phyloP scores from a whole-genome alignment of 176 grass and related monocot genomes.

The Raddia distichophylla region DNA sequence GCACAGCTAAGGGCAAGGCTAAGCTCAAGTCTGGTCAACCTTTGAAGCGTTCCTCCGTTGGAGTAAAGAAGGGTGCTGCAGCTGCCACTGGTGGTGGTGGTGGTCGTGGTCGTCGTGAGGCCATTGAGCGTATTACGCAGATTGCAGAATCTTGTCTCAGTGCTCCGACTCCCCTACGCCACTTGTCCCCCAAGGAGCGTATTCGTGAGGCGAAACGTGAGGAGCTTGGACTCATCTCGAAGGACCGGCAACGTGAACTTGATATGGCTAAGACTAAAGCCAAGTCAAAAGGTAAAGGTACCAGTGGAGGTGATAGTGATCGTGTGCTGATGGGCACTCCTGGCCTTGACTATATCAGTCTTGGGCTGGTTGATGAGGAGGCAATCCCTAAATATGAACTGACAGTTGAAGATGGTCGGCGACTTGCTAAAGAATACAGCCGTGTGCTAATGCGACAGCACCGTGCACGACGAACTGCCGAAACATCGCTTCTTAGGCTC shows the following conservation, averaged over 20 bases:
- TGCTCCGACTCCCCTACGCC: slow-evolving; percentile 61
- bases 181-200: slow-evolving; percentile 60
- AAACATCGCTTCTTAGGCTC: slow-evolving; percentile 59
- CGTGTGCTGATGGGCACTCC: slow-evolving; percentile 68
- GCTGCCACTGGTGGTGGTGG: slow-evolving; percentile 36
- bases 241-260: slow-evolving; percentile 80
- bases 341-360: slow-evolving; percentile 74
- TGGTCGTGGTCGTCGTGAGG: slow-evolving; percentile 52
- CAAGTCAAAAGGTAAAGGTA: slow-evolving; percentile 41
- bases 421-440: slow-evolving; percentile 81
- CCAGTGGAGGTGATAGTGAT: slow-evolving; percentile 37
- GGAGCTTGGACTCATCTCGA: slow-evolving; percentile 81
- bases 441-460: slow-evolving; percentile 77
- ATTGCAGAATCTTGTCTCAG: slow-evolving; percentile 75
- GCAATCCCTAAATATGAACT: slow-evolving; percentile 80
- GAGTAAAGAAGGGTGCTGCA: slow-evolving; percentile 47
- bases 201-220: slow-evolving; percentile 77
- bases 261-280: slow-evolving; percentile 69
- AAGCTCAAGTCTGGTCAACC: slow-evolving; percentile 62
- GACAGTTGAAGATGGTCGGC: slow-evolving; percentile 73
- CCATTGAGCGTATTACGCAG: slow-evolving; percentile 55
- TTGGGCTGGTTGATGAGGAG: slow-evolving; percentile 84
- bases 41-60: slow-evolving; percentile 56
- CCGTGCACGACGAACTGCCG: slow-evolving; percentile 69
- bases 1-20: slow-evolving; percentile 79